Conservation (phyloP, 495 filamentous ascomycete genomes). For the Amniculicola lignicola region DNA sequence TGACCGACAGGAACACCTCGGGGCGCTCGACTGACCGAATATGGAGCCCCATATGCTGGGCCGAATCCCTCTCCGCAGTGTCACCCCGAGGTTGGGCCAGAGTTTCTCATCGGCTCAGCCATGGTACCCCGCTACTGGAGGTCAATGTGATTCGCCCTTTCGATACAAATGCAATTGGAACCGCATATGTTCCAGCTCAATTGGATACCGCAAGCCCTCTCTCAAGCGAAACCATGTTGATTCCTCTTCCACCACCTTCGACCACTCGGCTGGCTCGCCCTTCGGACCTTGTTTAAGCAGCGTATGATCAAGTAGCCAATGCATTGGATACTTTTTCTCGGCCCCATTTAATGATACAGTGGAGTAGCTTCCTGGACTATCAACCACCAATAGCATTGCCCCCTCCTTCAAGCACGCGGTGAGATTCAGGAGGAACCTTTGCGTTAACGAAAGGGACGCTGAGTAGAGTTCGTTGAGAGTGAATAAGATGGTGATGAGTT, state of each 20-base stretch:
- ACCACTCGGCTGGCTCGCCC: slow-evolving; percentile 52
- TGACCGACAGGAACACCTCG: too few relatives aligned
- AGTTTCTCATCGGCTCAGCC: too few relatives aligned
- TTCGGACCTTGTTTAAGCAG: slow-evolving; percentile 48
- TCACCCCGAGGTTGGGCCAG: too few relatives aligned
- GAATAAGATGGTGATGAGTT: slow-evolving; percentile 81
- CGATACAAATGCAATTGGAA: slow-evolving; percentile 84
- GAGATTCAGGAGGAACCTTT: slow-evolving; percentile 65
- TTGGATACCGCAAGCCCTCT: slow-evolving; percentile 68
- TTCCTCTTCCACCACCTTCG: slow-evolving; percentile 66
- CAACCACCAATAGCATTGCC: slow-evolving; percentile 76
- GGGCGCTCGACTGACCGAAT: too few relatives aligned
- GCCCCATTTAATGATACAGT: slow-evolving; percentile 59
- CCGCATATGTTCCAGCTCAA: slow-evolving; percentile 87
- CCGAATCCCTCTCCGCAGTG: too few relatives aligned
- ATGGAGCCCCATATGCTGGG: too few relatives aligned
- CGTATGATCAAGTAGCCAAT: slow-evolving; percentile 84
- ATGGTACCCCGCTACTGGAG: too few relatives aligned
- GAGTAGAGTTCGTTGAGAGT: slow-evolving; percentile 95
- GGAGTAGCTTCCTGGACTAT: slow-evolving; percentile 90
- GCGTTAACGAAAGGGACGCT: slow-evolving; percentile 68
- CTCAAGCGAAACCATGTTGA: slow-evolving; percentile 80
- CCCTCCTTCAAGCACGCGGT: slow-evolving; percentile 54
- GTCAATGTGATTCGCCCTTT: too few relatives aligned
- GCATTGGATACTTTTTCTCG: slow-evolving; percentile 83